Base-by-base conservation (phyloP, 1,284 basidiomycete genomes). In the Moesziomyces globuligerus region DNA sequence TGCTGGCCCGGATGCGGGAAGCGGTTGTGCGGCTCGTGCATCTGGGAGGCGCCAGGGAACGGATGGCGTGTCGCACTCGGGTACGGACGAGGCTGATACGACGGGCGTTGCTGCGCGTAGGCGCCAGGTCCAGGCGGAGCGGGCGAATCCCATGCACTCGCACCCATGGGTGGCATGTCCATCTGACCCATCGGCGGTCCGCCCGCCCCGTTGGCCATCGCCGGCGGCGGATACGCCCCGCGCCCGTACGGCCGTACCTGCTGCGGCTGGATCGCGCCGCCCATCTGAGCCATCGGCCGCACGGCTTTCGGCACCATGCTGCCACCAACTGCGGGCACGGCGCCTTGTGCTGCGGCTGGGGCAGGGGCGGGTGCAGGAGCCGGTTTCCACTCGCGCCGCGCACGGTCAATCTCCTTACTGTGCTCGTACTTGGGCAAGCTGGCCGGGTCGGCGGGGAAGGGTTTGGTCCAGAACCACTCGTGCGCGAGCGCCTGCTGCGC, bases 351-450 rank as follows among this genome's bases (percentile, higher is more conserved):
- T 29, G 17, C 46, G 40, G 21, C 21, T 10, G 43, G 21, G 28
- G 37, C 34, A 9, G n/a, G 10, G 6, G 34, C 47, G 3, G 45
- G 24, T n/a, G 47, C 37, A 10, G 58, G 55, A 0, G 40, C 39
- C 23, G 60, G 67, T 42, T 71, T 71, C 55, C 64, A 69, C 28
- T 69, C 72, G 42, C 70, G 62, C 54, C 62, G 59, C 18, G 39
- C 62, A 20, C 78, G 47, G 54, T 81, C 80, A 15, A 80, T 69
- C 62, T 81, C 80, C 52, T 81, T 81, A 21, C 71, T 74, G 15
- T 78, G 72, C 37, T 76, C 64, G 50, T 81, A 81, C 52, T 72
- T 78, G n/a, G 80, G 80, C 71, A 81, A 48, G 15, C 69, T 76
- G 10, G 48, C 41, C 13, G 76, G 76, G 52, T 81, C 79, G 2